Conservation (phyloP, 495 filamentous ascomycete genomes). For the Glutinoglossum americanum region DNA sequence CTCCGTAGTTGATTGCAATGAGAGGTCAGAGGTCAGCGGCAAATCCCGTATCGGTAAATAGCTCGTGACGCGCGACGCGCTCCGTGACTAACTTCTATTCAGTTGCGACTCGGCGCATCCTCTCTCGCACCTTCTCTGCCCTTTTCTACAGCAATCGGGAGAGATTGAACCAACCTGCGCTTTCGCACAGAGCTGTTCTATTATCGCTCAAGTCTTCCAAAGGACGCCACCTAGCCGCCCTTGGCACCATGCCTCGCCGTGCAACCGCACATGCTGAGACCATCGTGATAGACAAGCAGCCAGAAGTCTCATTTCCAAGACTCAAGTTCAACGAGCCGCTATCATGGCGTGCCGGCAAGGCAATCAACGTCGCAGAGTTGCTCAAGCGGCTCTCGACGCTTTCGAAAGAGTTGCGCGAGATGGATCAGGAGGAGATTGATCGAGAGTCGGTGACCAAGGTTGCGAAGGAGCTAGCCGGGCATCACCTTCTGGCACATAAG, state of each 20-base stretch:
- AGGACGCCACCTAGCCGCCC: not conserved
- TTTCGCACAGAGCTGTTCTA: not conserved
- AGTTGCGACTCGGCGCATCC: not conserved
- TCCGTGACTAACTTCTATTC: not conserved
- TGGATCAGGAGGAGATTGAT: constrained; percentile 76
- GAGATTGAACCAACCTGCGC: not conserved
- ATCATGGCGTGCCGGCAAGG: constrained; percentile 77
- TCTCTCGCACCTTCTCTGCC: not conserved
- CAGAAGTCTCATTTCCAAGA: not conserved
- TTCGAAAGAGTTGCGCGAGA: constrained; percentile 57
- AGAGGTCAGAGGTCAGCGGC: not conserved
- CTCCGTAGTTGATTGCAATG: too few species aligned
- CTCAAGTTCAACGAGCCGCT: constrained; percentile 70
- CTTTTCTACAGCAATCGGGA: not conserved
- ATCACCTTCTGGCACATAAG: constrained; percentile 68
- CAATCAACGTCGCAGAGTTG: constrained; percentile 66
- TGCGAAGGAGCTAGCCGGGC: constrained; percentile 71
- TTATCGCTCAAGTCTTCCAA: not conserved
- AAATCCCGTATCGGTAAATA: not conserved
- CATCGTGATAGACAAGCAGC: not conserved
- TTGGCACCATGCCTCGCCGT: not conserved
- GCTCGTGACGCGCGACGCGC: not conserved
- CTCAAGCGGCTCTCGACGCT: constrained; percentile 60
- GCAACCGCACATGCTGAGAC: not conserved
- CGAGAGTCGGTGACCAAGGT: constrained; percentile 60